Evolutionary conservation across 805 yeast genomes (phyloP), one percentile per base, ranked within the genome.

Genomic region (Yarrowia osloensis): DNA sequence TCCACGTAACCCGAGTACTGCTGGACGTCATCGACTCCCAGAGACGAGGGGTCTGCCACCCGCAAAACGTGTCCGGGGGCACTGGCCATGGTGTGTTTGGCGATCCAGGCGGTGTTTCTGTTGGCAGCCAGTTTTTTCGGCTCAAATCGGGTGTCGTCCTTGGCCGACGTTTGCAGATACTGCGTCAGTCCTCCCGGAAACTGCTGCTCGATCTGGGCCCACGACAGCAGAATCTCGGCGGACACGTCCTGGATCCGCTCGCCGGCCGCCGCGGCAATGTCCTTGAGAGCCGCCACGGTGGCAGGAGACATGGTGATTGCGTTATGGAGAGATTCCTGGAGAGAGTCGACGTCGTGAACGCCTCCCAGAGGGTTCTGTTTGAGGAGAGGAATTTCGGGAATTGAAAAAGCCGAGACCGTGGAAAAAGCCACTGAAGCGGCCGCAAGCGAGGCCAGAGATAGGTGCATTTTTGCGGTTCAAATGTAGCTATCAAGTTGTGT

Each of bases 1-100:
- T 87, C 89, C 70, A 89, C 78, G 75, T 89, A 89, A 39, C 95
- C 95, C 26, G 90, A 81, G 74, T 86, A 86, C 77, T 89, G 93
- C 74, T 85, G 85, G 40, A 88, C 90, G 52, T 77, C 78, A 75
- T 88, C 91, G 66, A 92, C 80, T 17, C 93, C 95, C 71, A 93
- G 82, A 37, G 79, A 79, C 70, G 81, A 80, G 12, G 97, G 96
- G 42, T 71, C 70, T 75, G 84, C 84, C 70, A 86, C 84, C 74
- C 93, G 84, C 75, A 88, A 80, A 68, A 82, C 79, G 76, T 87
- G 81, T 73, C 71, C 68, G 37, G 75, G 75, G 67, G 69, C 24
- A 4, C 35, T 37, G n/a, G 31, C 42, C 52, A 28, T 42, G 39
- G 52, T 42, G 22, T 59, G 65, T 11, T 54, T 54, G 22, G 65